Percentiles rank a stretch among this genome's conserved stretches.
Evolutionary conservation across 1,139 yeast species (phyloP).

Genomic region (Protomyces arabidopsidicola): DNA sequence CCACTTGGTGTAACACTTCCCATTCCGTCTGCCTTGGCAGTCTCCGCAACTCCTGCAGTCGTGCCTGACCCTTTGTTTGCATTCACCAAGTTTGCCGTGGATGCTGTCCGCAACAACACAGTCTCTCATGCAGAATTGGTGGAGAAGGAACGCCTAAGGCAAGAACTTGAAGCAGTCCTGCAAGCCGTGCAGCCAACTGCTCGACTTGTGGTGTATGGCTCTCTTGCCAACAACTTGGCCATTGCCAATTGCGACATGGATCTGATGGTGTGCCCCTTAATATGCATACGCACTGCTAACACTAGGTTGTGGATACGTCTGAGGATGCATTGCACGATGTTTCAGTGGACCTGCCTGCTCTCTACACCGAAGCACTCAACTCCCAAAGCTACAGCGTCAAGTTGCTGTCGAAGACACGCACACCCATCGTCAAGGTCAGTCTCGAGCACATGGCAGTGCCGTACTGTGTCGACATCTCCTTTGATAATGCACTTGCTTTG

Average conservation of each 20-base stretch:
- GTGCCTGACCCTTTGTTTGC: constrained; percentile 7
- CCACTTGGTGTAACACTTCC: background rate
- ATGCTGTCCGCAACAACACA: constrained; percentile 11
- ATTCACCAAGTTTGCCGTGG: constrained; percentile 8
- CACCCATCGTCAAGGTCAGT: constrained; percentile 26
- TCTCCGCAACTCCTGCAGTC: background rate
- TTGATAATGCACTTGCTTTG: constrained; percentile 29
- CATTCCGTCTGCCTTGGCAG: background rate
- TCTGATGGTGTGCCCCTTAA: constrained; percentile 13
- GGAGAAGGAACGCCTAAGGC: constrained; percentile 14
- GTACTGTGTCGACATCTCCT: constrained; percentile 28
- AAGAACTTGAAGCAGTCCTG: constrained; percentile 15
- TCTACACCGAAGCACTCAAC: constrained; percentile 3
- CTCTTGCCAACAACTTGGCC: constrained; percentile 28
- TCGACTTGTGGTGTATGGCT: constrained; percentile 26
- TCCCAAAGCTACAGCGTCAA: constrained; percentile 24
- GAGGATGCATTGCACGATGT: constrained; percentile 23
- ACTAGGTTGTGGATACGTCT: constrained; percentile 9
- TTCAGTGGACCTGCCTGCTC: constrained; percentile 9
- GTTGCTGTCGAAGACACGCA: constrained; percentile 27
- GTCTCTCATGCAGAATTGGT: constrained; percentile 16
- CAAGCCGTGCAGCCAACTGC: constrained; percentile 21
- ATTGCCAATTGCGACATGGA: constrained; percentile 30
- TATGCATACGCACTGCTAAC: background rate
- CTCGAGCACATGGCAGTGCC: constrained; percentile 18